Conservation (phyloP, 2,329 filamentous ascomycete species). For the Fusarium dimerum region DNA sequence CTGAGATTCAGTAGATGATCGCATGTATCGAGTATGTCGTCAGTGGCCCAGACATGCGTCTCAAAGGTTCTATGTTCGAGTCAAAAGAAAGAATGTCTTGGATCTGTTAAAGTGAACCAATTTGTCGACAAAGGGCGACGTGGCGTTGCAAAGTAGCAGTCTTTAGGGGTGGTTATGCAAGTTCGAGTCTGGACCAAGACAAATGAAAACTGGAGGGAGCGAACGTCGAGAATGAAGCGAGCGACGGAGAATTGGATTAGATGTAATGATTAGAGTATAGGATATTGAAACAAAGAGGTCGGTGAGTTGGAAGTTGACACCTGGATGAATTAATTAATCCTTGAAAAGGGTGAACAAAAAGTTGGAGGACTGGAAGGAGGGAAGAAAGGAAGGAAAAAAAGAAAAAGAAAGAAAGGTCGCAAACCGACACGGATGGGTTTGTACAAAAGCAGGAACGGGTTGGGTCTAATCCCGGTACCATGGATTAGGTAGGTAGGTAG, state of each 20-base stretch:
- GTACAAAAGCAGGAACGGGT: no score
- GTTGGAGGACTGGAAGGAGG: background rate
- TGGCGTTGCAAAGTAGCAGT: constrained; percentile 20
- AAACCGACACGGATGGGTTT: no score
- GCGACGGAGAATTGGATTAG: constrained; percentile 4
- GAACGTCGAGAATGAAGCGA: constrained; percentile 14
- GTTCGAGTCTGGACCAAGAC: constrained; percentile 17
- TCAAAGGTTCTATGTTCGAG: constrained; percentile 5
- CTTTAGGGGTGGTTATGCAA: background rate
- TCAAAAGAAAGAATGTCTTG: constrained; percentile 19
- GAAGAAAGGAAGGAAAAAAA: constrained; percentile 7
- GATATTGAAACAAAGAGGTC: constrained; percentile 12
- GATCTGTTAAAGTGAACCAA: constrained; percentile 5
- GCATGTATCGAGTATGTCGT: constrained; percentile 11
- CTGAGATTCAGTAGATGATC: background rate
- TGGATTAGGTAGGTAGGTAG: no score
- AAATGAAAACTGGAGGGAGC: constrained; percentile 17
- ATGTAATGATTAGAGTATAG: constrained; percentile 7
- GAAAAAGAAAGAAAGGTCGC: constrained; percentile 4
- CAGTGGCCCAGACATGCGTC: constrained; percentile 9
- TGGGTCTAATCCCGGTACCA: no score
- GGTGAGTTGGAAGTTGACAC: background rate
- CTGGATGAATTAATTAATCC: no score
- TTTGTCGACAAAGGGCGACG: constrained; percentile 19
- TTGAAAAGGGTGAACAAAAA: constrained; percentile 9